Evolutionary conservation across 164 flowering plant species (phyloP), one percentile per base, ranked within the genome.

Genomic region (Stephania yunnanensis): DNA sequence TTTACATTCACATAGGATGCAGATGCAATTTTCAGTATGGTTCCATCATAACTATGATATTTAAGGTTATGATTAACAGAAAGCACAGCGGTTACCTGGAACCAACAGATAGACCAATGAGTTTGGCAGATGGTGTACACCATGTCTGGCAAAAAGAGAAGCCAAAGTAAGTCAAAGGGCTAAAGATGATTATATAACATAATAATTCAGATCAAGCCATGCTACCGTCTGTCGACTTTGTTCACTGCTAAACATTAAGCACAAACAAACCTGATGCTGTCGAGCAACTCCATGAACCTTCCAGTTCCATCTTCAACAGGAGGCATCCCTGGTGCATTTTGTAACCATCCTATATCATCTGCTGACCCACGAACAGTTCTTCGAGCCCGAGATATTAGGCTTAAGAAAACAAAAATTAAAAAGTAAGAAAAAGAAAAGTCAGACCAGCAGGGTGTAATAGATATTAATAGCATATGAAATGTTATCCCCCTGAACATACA

Each of bases 341-440:
- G 92, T 65, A 95, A 82, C 99, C 99, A 95, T 55, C 99, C 99
- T 70, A 93, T 93, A 79, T 95, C 99, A 78, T 89, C 94, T 71
- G 97, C 92, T 67, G 99, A 95, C n/a, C 99, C 98, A 74, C 89
- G 98, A 67, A 95, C 87, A 50, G 99, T 95, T 80, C 84, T 88
- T 58, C 88, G 89, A 19, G 89, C 98, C 31, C 92, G 88, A 13
- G 92, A 91, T 77, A 94, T 77, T 50, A 96, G 91, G 75, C 98
- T 95, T 87, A 71, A 83, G 76, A 69, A 13, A 52, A 69, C 13
- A 77, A 69, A 13, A 64, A 69, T 48, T 48, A 48, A 46, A 46
- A 46, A 48, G 13, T 48, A 52, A 72, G 48, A 65, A 36, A 4
- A 20, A 12, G 30, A 36, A 4, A 20, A 12, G 30, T 52, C 15